Percentiles rank a stretch among this genome's conserved stretches.
phyloP scores from a whole-genome alignment of 1,284 basidiomycete genomes.

The Austroboletus novae-zelandiae region DNA sequence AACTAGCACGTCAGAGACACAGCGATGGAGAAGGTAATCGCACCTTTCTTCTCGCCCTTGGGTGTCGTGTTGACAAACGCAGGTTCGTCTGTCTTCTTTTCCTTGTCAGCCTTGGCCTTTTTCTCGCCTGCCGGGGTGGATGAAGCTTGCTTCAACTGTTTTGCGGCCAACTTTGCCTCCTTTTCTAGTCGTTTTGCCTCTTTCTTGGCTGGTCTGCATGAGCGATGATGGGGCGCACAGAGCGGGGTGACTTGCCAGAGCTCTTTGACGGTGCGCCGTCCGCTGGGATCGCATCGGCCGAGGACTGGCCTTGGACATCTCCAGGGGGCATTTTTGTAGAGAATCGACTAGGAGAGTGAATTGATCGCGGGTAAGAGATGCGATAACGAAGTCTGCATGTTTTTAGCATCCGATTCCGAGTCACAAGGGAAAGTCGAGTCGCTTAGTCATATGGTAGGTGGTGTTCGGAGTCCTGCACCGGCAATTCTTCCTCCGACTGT shows the following conservation, averaged over 20 bases:
- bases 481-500: no score
- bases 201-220: constrained; percentile 56
- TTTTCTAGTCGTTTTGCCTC: constrained; percentile 71
- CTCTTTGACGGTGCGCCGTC: constrained; percentile 34
- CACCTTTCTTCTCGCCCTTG: constrained; percentile 89
- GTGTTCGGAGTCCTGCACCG: no score
- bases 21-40: constrained; percentile 4
- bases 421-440: neutral
- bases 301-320: neutral
- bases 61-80: constrained; percentile 86
- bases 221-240: neutral
- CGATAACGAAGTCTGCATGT: neutral
- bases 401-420: neutral
- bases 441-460: no score
- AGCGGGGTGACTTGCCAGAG: constrained; percentile 25
- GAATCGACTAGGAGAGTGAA: no score
- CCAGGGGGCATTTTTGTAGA: neutral
- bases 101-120: constrained; percentile 74
- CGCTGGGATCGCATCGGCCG: neutral
- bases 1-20: neutral
- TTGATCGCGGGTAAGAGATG: neutral
- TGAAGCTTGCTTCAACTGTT: constrained; percentile 56
- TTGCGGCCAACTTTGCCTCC: constrained; percentile 79
- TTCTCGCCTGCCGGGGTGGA: constrained; percentile 50
- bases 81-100: constrained; percentile 67